phyloP scores from a whole-genome alignment of 1,284 basidiomycete genomes.

The Microbotryum violaceum region DNA sequence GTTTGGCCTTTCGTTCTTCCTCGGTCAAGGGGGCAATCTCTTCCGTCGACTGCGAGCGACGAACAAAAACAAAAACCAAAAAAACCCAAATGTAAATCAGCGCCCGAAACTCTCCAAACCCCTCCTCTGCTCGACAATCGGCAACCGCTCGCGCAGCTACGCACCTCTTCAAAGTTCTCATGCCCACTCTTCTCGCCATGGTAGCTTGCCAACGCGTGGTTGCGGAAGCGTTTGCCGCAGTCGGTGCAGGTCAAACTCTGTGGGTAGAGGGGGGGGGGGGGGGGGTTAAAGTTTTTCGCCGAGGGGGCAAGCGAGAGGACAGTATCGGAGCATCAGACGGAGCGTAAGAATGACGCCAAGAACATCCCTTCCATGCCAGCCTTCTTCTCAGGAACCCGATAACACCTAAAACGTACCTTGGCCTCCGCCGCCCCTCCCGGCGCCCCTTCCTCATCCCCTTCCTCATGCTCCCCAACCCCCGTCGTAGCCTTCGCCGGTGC shows the following conservation, averaged over 20 bases:
- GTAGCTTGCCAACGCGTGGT: conserved; percentile 79
- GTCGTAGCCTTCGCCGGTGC: too few species aligned
- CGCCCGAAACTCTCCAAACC: too few species aligned
- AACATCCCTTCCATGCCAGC: too few species aligned
- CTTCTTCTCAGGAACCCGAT: too few species aligned
- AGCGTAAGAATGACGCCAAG: too few species aligned
- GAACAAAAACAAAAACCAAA: too few species aligned
- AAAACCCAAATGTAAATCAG: too few species aligned
- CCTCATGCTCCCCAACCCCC: background rate
- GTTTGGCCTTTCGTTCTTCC: conserved; percentile 78
- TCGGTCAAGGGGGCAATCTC: conserved; percentile 93
- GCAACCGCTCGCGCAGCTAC: too few species aligned
- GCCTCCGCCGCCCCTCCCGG: conserved; percentile 14
- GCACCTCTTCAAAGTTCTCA: conserved; percentile 49
- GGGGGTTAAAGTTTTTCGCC: background rate
- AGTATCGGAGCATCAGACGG: too few species aligned
- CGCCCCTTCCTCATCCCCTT: background rate
- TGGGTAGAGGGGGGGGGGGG: background rate
- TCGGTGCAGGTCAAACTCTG: conserved; percentile 57
- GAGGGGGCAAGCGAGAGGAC: too few species aligned
- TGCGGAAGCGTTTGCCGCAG: conserved; percentile 80
- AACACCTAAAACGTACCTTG: conserved; percentile 8
- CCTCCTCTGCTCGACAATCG: too few species aligned
- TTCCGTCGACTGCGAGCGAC: conserved; percentile 61
- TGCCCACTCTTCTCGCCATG: conserved; percentile 95